Percentiles rank a stretch among this genome's conserved stretches.
These are phyloP conservation scores for Austropuccinia psidii DNA, from an alignment of 1,284 basidiomycete genomes.

Conservation along the genomic window DNA sequence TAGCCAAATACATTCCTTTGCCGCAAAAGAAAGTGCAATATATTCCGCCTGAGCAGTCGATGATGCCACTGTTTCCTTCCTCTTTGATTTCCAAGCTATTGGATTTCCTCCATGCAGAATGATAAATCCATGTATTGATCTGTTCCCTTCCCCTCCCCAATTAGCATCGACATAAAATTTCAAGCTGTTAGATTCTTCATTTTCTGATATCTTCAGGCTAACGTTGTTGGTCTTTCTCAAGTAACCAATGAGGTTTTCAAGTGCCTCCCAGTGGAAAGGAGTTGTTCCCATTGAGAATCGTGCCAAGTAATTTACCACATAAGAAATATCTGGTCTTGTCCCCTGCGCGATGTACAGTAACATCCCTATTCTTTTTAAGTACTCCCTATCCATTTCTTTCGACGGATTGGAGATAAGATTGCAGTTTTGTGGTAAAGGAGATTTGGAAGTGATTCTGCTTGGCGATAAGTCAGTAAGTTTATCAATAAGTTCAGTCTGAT, in stretches of 20 bases:
- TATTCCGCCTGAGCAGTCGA: constrained; percentile 16
- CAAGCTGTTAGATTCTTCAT: not conserved
- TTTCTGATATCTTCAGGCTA: no score
- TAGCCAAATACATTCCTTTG: not conserved
- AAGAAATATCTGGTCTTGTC: not conserved
- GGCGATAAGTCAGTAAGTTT: not conserved
- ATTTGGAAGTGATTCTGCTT: not conserved
- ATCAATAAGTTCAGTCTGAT: not conserved
- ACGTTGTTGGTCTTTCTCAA: not conserved
- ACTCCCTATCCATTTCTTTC: not conserved
- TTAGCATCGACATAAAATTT: not conserved
- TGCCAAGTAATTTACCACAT: not conserved
- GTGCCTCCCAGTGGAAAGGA: not conserved
- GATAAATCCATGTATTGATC: not conserved
- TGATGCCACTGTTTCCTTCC: not conserved
- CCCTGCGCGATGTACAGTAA: not conserved
- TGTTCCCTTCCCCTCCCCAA: constrained; percentile 6
- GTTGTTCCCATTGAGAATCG: not conserved
- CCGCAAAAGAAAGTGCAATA: not conserved
- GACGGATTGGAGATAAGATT: no score
- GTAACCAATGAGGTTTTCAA: not conserved
- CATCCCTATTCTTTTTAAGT: not conserved
- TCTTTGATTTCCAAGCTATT: not conserved
- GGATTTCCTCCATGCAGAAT: not conserved
- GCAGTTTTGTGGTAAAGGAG: not conserved